Percentiles rank a stretch among this genome's conserved stretches.
These are phyloP conservation scores for Zygosaccharomyces bailii DNA, from an alignment of 805 yeast species.

Conservation along the genomic window DNA sequence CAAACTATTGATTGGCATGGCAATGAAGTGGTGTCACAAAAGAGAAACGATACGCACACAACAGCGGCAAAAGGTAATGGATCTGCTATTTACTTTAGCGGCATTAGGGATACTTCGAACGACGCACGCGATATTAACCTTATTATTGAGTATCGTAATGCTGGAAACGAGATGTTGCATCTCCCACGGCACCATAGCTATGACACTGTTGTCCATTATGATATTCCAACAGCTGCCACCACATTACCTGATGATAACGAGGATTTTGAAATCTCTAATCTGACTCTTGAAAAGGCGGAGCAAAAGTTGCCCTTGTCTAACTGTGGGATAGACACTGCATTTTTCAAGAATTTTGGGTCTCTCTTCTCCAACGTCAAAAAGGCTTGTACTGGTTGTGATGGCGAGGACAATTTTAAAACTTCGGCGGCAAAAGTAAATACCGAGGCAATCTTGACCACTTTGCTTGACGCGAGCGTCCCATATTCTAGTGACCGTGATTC, in stretches of 20 bases:
- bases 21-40: neutral
- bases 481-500: too few relatives aligned
- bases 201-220: constrained; percentile 1
- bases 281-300: neutral
- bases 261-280: neutral
- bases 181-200: neutral
- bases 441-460: neutral
- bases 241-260: neutral
- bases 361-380: neutral
- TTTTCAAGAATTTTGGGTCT: constrained; percentile 1
- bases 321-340: neutral
- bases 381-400: neutral
- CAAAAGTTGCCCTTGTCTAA: neutral
- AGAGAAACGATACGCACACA: neutral
- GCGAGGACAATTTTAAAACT: too few relatives aligned
- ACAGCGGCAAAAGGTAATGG: neutral
- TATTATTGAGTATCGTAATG: neutral
- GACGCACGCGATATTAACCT: too few relatives aligned
- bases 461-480: neutral
- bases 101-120: neutral
- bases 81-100: neutral
- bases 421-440: too few relatives aligned
- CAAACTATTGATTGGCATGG: neutral
- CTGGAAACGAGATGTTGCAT: neutral
- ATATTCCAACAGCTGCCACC: neutral